A percentile compares a stretch with the other conserved stretches of the same genome.
These are phyloP conservation scores for Ustilago hordei DNA, from an alignment of 1,284 basidiomycete species.

Conservation along the genomic window DNA sequence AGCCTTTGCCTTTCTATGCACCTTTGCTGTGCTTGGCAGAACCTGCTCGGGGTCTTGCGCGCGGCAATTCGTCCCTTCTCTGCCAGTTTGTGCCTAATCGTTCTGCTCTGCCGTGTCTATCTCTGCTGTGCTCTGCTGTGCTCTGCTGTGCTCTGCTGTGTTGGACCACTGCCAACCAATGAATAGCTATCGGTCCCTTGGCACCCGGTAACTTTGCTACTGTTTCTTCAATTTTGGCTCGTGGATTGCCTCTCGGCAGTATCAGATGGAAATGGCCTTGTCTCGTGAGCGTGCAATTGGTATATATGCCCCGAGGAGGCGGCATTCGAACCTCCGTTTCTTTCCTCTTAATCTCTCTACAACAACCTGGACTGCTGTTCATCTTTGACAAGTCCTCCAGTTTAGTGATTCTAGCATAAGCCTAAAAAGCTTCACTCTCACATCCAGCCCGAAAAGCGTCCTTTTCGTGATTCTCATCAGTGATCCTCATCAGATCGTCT, in stretches of 20 bases:
- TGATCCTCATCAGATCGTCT: conserved; percentile 25
- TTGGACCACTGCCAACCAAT: too few species aligned
- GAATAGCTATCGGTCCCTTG: background rate
- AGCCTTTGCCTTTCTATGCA: conserved; percentile 15
- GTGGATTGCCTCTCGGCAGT: conserved; percentile 1
- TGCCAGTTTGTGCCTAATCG: conserved; percentile 2
- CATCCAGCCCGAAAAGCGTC: conserved; percentile 9
- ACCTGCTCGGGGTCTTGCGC: conserved; percentile 20
- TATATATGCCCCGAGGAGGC: conserved; percentile 20
- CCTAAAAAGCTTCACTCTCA: conserved; percentile 7
- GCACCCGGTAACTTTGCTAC: background rate
- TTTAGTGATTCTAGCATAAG: conserved; percentile 20
- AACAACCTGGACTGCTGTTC: conserved; percentile 32
- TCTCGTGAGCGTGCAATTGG: conserved; percentile 9
- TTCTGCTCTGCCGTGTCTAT: background rate
- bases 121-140: background rate
- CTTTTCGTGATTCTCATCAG: conserved; percentile 22
- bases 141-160: background rate
- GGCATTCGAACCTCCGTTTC: background rate
- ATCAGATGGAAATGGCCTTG: background rate
- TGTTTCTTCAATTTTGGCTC: background rate
- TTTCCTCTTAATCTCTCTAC: conserved; percentile 10
- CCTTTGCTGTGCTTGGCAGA: conserved; percentile 15
- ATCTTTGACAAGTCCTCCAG: conserved; percentile 20
- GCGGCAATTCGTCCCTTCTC: background rate